These are phyloP conservation scores for Amanita pallidorosea DNA, from an alignment of 768 basidiomycete genomes.

Conservation along the genomic window DNA sequence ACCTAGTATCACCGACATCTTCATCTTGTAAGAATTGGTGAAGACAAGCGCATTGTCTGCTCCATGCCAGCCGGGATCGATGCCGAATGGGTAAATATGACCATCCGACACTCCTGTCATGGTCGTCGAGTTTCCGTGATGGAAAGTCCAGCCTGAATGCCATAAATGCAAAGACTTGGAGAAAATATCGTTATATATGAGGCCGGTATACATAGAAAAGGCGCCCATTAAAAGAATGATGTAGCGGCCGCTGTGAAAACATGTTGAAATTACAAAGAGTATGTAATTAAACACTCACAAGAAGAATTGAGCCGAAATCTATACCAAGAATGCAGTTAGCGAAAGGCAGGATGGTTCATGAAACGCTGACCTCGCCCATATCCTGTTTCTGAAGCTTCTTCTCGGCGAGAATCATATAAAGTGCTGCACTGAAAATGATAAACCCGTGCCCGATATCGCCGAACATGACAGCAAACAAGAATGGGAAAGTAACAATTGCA, in stretches of 20 bases:
- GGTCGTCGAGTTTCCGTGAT: conserved; percentile 31
- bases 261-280: conserved; percentile 5
- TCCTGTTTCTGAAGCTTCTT: conserved; percentile 62
- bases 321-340: conserved; percentile 8
- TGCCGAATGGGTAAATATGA: conserved; percentile 80
- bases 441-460: conserved; percentile 96
- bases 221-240: conserved; percentile 98
- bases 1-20: conserved; percentile 94
- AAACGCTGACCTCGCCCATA: conserved; percentile 55
- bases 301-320: conserved; percentile 88
- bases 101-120: conserved; percentile 48
- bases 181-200: conserved; percentile 99
- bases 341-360: neutral
- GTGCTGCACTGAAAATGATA: conserved; percentile 66
- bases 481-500: conserved; percentile 89
- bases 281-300: conserved; percentile 45
- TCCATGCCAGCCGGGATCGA: conserved; percentile 94
- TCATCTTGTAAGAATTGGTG: conserved; percentile 99
- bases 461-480: conserved; percentile 99
- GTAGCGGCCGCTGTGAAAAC: conserved; percentile 73
- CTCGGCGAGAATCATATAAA: conserved; percentile 84
- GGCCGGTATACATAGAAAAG: conserved; percentile 92
- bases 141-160: conserved; percentile 82
- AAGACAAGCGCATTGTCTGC: conserved; percentile 88
- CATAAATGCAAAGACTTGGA: conserved; percentile 85